phyloP scores from a whole-genome alignment of 1,284 basidiomycete species.

The Rhodotorula sp. region DNA sequence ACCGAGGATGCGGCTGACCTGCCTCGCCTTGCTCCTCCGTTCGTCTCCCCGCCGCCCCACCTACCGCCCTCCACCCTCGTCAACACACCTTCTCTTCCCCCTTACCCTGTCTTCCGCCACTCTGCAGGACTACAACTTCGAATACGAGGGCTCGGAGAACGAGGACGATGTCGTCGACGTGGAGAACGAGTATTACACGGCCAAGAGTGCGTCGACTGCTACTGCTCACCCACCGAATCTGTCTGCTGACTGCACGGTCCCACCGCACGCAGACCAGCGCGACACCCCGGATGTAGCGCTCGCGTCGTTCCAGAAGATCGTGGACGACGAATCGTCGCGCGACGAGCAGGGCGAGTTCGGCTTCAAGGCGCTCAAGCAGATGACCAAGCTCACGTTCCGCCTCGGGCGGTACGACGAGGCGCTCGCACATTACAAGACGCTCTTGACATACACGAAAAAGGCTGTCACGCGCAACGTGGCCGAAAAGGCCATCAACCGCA shows the following conservation, averaged over 20 bases:
- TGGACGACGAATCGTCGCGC: slow-evolving; percentile 29
- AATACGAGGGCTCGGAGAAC: slow-evolving; percentile 83
- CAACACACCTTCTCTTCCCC: background rate
- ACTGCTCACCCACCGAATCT: background rate
- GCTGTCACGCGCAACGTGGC: slow-evolving; percentile 75
- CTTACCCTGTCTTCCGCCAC: background rate
- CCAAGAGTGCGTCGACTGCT: slow-evolving; percentile 71
- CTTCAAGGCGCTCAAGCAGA: slow-evolving; percentile 98
- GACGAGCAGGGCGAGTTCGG: slow-evolving; percentile 64
- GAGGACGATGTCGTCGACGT: slow-evolving; percentile 86
- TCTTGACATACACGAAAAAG: slow-evolving; percentile 89
- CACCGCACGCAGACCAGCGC: slow-evolving; percentile 37
- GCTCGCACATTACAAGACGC: slow-evolving; percentile 76
- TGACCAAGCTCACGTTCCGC: slow-evolving; percentile 87
- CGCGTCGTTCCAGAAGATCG: slow-evolving; percentile 40
- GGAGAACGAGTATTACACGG: slow-evolving; percentile 98
- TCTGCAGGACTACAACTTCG: slow-evolving; percentile 89
- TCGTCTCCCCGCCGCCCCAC: background rate
- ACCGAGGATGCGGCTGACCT: background rate
- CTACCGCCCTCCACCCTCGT: background rate
- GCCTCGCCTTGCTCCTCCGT: too few relatives aligned
- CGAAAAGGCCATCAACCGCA: slow-evolving; percentile 98
- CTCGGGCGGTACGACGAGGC: slow-evolving; percentile 80
- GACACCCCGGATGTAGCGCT: slow-evolving; percentile 30
- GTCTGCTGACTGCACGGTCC: background rate